A percentile compares a stretch with the other conserved stretches of the same genome.
phyloP scores from a whole-genome alignment of 441 rosid genomes.

The Populus tomentosa region DNA sequence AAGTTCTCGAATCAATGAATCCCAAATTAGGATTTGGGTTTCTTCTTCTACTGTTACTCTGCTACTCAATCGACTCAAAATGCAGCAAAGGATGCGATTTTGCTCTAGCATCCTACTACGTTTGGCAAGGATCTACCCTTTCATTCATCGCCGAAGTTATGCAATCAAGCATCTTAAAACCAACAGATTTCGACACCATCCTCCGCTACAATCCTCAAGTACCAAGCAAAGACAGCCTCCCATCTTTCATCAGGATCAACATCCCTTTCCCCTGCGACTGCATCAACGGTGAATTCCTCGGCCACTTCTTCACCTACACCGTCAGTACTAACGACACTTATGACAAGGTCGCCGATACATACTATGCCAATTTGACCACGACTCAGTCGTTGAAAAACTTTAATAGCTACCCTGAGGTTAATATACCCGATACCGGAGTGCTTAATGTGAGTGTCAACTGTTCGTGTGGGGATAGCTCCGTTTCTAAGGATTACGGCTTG shows the following conservation, averaged over 20 bases:
- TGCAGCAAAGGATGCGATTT: slow-evolving; percentile 38
- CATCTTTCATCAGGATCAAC: slow-evolving; percentile 17
- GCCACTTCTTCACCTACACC: slow-evolving; percentile 34
- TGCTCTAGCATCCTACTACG: no score
- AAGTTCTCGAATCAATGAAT: slow-evolving; percentile 1
- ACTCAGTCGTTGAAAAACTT: slow-evolving; percentile 19
- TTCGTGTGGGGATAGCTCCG: slow-evolving; percentile 42
- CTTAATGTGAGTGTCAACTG: slow-evolving; percentile 59
- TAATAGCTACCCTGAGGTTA: slow-evolving; percentile 23
- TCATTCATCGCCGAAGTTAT: slow-evolving; percentile 35
- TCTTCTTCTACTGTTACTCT: slow-evolving; percentile 12
- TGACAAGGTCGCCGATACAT: slow-evolving; percentile 11
- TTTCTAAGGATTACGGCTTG: slow-evolving; percentile 49
- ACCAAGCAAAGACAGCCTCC: slow-evolving; percentile 31
- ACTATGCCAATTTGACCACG: slow-evolving; percentile 48
- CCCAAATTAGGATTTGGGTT: not conserved
- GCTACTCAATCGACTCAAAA: slow-evolving; percentile 27
- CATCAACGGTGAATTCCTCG: slow-evolving; percentile 35
- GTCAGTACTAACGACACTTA: slow-evolving; percentile 29
- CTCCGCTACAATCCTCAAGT: slow-evolving; percentile 32
- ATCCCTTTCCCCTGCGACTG: slow-evolving; percentile 65
- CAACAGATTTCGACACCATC: slow-evolving; percentile 25
- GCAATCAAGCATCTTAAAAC: slow-evolving; percentile 9
- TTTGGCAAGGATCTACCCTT: slow-evolving; percentile 20
- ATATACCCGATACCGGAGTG: slow-evolving; percentile 33